These are phyloP conservation scores for Aphanocladium album DNA, from an alignment of 2,329 filamentous ascomycete genomes.

Conservation along the genomic window DNA sequence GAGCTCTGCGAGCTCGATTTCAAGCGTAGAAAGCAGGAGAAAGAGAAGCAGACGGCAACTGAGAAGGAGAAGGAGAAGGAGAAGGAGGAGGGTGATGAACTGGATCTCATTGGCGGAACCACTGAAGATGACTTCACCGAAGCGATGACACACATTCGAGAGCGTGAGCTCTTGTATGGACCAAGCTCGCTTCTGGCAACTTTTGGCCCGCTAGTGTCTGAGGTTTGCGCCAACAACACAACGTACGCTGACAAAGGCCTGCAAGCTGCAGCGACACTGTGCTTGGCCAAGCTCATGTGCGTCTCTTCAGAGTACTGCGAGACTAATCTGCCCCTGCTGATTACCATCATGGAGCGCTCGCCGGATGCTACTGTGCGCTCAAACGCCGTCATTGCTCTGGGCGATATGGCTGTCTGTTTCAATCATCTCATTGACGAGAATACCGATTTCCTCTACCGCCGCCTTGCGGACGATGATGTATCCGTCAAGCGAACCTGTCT, in stretches of 20 bases:
- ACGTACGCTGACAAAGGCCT: conserved; percentile 84
- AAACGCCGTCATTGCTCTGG: conserved; percentile 93
- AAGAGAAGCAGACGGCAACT: conserved; percentile 59
- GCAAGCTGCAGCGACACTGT: conserved; percentile 88
- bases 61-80: conserved; percentile 53
- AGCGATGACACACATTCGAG: conserved; percentile 76
- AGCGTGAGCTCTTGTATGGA: conserved; percentile 78
- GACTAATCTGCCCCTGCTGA: conserved; percentile 82
- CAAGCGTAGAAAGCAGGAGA: conserved; percentile 89
- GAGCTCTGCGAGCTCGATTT: conserved; percentile 98
- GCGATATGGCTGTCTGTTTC: conserved; percentile 99
- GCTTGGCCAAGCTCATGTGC: conserved; percentile 97
- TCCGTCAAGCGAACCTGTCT: conserved; percentile 95
- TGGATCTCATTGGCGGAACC: conserved; percentile 94
- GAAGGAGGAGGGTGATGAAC: conserved; percentile 71
- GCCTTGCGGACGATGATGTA: conserved; percentile 80
- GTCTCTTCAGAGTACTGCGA: conserved; percentile 97
- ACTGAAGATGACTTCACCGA: conserved; percentile 92
- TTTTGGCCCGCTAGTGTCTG: conserved; percentile 86
- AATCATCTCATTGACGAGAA: conserved; percentile 99
- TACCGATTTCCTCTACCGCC: conserved; percentile 93
- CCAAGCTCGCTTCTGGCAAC: conserved; percentile 78
- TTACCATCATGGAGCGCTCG: conserved; percentile 96
- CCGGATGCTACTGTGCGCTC: conserved; percentile 87
- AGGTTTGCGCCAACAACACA: conserved; percentile 93